Base-by-base conservation (phyloP, 2,329 filamentous ascomycete genomes). In the Claviceps sp. region DNA sequence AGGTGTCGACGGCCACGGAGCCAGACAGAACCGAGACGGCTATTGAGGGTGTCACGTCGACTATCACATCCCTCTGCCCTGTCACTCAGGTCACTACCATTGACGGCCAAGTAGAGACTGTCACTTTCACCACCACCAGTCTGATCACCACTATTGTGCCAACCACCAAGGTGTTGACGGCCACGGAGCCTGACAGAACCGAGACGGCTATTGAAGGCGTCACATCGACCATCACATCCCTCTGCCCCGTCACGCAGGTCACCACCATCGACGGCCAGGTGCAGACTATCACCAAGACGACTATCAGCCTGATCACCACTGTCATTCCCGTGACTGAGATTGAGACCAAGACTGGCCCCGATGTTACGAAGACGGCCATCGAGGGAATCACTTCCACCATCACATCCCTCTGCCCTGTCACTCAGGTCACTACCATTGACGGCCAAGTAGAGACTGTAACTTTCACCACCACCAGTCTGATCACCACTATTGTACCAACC, bases 1-100 rank as follows among this genome's bases (percentile, higher is more conserved):
- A 63, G 54, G 56, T 63, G 52, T 56, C 65, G 56, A 67, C 65
- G 5, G 57, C 63, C 18, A 60, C 60, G 0, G 58, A 59, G 6
- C 65, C 70, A 6, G 52, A 56, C 6, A 16, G 40, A 26, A 63
- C 62, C 24, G 63, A 62, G 24, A 70, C 67, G 1, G 55, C 64
- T 50, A 65, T 64, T 0, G 60, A 63, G 5, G 60, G 67, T 14
- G 62, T 62, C 18, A 68, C 70, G 57, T 65, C 62, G 4, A 73
- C 70, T 14, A 52, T 67, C 47, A 76, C 73, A 9, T 65, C 63
- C n/a, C 62, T 72, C 8, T 72, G 67, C 59, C 71, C 72, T 11
- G 58, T 74, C 13, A 67, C 67, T 5, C 58, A 63, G 4, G 67
- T 64, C 3, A 68, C 66, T 6, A 63, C 64, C 4, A 67, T 58